phyloP scores from a whole-genome alignment of 805 yeast genomes.

The Nakazawaea ishiwadae region DNA sequence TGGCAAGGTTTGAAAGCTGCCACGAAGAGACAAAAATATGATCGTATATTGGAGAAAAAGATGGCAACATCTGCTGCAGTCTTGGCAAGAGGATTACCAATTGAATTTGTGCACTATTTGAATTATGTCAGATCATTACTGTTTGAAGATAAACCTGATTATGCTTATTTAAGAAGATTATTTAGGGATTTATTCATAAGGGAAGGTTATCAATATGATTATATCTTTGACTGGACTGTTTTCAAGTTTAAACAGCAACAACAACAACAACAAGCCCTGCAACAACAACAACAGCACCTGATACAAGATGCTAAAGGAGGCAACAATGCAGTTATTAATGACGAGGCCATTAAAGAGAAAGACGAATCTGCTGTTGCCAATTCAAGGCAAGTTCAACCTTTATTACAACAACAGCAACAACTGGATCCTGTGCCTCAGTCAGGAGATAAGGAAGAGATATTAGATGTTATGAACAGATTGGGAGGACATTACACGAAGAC shows the following conservation, averaged over 20 bases:
- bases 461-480: too few species aligned
- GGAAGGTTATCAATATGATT: conserved; percentile 88
- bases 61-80: conserved; percentile 84
- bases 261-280: conserved; percentile 40
- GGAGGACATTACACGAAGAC: too few species aligned
- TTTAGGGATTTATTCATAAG: conserved; percentile 86
- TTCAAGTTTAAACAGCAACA: conserved; percentile 66
- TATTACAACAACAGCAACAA: conserved; percentile 18
- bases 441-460: conserved; percentile 20
- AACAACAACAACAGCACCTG: conserved; percentile 23
- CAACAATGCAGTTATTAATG: conserved; percentile 11
- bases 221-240: conserved; percentile 95
- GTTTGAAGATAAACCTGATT: conserved; percentile 96
- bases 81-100: conserved; percentile 87
- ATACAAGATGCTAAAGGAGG: conserved; percentile 10
- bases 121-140: conserved; percentile 85
- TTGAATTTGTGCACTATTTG: conserved; percentile 83
- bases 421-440: conserved; percentile 23
- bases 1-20: conserved; percentile 99
- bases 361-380: not conserved
- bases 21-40: conserved; percentile 94
- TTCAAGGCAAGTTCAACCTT: conserved; percentile 16
- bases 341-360: conserved; percentile 1
- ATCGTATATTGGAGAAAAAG: conserved; percentile 92
- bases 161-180: conserved; percentile 78